Percentiles rank a stretch among this genome's conserved stretches.
phyloP scores from a whole-genome alignment of 441 rosid species.

The Croton setiger region DNA sequence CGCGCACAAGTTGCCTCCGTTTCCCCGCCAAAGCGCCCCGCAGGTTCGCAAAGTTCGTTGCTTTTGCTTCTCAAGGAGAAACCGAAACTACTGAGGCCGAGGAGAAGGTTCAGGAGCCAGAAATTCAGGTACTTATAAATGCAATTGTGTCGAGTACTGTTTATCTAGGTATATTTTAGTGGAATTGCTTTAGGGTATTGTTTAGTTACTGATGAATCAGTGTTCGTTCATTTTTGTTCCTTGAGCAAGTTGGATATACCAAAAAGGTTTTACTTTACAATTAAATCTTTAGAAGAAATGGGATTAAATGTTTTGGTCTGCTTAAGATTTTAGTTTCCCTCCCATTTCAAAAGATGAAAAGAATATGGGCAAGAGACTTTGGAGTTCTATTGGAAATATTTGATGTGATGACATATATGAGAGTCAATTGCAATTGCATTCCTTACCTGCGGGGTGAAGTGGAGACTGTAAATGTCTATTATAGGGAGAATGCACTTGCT shows the following conservation, averaged over 20 bases:
- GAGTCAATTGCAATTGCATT: too few relatives aligned
- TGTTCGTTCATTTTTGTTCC: neutral
- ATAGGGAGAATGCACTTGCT: neutral
- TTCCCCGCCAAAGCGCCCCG: conserved; percentile 29
- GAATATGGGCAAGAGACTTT: neutral
- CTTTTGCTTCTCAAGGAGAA: conserved; percentile 63
- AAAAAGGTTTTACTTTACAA: neutral
- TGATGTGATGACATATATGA: too few relatives aligned
- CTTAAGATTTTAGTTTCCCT: neutral
- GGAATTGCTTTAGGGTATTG: neutral
- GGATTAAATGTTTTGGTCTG: neutral
- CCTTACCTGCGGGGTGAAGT: neutral
- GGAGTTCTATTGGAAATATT: neutral
- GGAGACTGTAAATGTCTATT: neutral
- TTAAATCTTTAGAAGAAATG: neutral
- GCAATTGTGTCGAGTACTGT: neutral
- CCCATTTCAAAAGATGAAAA: neutral
- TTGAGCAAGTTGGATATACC: neutral
- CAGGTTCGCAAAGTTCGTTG: conserved; percentile 40
- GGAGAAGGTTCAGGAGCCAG: conserved; percentile 47
- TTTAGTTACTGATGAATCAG: neutral
- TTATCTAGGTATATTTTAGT: neutral
- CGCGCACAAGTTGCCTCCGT: conserved; percentile 25
- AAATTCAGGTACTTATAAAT: conserved; percentile 48
- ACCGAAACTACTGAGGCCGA: conserved; percentile 50